These are phyloP conservation scores for Amoebophrya sp. DNA, from an alignment of 169 alveolate genomes.

Conservation along the genomic window DNA sequence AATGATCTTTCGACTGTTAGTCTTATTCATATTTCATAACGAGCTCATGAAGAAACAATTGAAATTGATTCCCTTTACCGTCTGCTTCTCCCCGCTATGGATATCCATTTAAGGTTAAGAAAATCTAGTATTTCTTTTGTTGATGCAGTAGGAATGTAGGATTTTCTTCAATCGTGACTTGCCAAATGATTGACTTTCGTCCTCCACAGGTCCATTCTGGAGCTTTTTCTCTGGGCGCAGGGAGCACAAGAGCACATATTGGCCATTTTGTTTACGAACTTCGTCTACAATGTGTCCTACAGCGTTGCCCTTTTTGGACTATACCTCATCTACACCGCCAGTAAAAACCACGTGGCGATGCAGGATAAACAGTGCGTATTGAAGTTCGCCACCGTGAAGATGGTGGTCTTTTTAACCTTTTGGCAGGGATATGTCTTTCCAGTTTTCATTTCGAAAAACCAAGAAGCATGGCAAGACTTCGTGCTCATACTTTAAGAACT, in stretches of 20 bases:
- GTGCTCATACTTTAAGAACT: background rate
- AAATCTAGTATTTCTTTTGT: no score
- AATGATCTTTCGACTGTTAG: no score
- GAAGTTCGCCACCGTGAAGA: slow-evolving; percentile 30
- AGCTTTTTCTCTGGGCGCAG: background rate
- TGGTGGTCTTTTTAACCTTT: slow-evolving; percentile 24
- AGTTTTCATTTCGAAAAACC: slow-evolving; percentile 3
- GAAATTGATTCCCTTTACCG: no score
- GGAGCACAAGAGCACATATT: background rate
- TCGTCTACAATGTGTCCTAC: background rate
- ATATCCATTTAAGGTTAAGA: no score
- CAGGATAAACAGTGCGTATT: background rate
- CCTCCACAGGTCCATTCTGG: background rate
- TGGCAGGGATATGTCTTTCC: slow-evolving; percentile 22
- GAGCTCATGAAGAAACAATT: no score
- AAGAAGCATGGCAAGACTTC: slow-evolving; percentile 19
- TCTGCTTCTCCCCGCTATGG: no score
- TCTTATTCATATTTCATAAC: no score
- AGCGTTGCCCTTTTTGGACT: background rate
- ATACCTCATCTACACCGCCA: background rate
- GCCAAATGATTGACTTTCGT: no score
- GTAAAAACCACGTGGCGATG: slow-evolving; percentile 4
- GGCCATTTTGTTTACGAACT: background rate
- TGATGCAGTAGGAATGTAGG: no score
- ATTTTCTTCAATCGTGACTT: no score